Evolutionary conservation across 495 filamentous ascomycete genomes (phyloP).

Genomic region (Wilcoxina mikolae): DNA sequence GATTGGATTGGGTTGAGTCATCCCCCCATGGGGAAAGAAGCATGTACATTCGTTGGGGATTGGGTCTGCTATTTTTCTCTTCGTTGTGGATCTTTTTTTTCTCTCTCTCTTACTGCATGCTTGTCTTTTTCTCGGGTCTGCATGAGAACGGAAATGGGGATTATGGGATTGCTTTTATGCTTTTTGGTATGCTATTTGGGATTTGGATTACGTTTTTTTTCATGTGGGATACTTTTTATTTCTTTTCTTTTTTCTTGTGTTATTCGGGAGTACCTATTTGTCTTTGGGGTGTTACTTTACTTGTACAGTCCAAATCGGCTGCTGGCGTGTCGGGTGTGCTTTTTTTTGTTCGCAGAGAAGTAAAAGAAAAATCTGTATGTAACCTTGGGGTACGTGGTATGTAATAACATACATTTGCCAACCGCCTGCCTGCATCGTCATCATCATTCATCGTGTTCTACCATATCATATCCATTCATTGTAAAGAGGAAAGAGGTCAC

Average conservation of each 20-base stretch:
- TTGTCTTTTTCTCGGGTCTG: background rate
- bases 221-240: too few species aligned
- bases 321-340: background rate
- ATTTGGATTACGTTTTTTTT: too few species aligned
- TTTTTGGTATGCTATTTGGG: background rate
- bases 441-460: background rate
- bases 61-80: too few species aligned
- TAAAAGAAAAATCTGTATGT: too few species aligned
- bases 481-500: too few species aligned
- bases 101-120: background rate
- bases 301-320: background rate
- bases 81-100: background rate
- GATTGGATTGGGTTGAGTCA: background rate
- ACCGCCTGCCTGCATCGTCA: too few species aligned
- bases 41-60: too few species aligned
- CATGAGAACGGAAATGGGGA: background rate
- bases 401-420: too few species aligned
- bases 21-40: background rate
- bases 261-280: background rate
- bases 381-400: background rate
- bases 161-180: background rate
- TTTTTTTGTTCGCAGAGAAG: too few species aligned
- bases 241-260: background rate
- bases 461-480: background rate
- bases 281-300: background rate